Percentiles rank a stretch among this genome's conserved stretches.
phyloP scores from a whole-genome alignment of 2,329 filamentous ascomycete species.

The Verticillium nonalfalfae region DNA sequence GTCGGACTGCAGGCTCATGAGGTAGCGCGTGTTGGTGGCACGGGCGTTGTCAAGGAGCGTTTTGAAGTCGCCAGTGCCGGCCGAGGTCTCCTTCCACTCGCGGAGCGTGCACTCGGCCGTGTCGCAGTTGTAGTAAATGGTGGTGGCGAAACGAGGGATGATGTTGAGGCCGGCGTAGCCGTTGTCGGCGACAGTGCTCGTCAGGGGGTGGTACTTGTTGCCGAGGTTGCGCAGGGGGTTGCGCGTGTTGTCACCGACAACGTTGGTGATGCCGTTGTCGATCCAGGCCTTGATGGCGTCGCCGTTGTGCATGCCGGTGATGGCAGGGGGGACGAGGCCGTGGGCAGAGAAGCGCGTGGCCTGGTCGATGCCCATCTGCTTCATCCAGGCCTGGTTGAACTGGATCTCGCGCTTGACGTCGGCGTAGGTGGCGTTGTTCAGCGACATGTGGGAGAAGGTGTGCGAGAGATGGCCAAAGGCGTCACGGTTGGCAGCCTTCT shows the following conservation, averaged over 20 bases:
- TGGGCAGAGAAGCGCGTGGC: conserved; percentile 41
- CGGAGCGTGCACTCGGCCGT: conserved; percentile 46
- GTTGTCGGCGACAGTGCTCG: conserved; percentile 41
- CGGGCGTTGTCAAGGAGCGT: conserved; percentile 44
- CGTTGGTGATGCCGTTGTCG: conserved; percentile 52
- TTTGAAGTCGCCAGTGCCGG: conserved; percentile 44
- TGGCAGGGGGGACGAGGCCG: conserved; percentile 56
- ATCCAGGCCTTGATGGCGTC: conserved; percentile 54
- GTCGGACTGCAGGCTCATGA: conserved; percentile 49
- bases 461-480: conserved; percentile 54
- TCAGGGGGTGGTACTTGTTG: conserved; percentile 49
- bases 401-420: conserved; percentile 51
- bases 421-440: conserved; percentile 54
- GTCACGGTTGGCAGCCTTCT: conserved; percentile 38
- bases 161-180: conserved; percentile 50
- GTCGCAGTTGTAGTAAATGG: conserved; percentile 61
- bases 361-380: conserved; percentile 40
- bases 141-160: conserved; percentile 53
- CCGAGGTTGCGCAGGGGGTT: conserved; percentile 41
- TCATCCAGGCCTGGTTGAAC: conserved; percentile 55
- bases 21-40: conserved; percentile 46
- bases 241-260: conserved; percentile 59
- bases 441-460: conserved; percentile 53
- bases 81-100: conserved; percentile 56
- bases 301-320: conserved; percentile 59